Conservation (phyloP, 1,139 yeast species). For the Geotrichum australiense region DNA sequence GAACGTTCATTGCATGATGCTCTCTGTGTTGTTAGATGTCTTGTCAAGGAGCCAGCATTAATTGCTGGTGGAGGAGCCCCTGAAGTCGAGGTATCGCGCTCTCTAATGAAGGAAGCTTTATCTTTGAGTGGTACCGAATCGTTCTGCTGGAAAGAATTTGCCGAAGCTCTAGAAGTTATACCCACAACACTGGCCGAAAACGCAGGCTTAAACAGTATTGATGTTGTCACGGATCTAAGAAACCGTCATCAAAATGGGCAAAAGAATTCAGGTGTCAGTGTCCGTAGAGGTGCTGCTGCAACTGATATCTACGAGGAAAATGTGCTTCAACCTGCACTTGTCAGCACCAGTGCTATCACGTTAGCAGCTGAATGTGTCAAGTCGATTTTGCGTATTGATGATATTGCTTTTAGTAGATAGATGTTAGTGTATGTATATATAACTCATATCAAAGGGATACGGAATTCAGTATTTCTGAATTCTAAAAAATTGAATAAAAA, state of each 20-base stretch:
- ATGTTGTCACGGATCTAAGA: constrained; percentile 90
- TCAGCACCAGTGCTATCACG: constrained; percentile 86
- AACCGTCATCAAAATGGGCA: constrained; percentile 90
- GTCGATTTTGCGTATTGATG: constrained; percentile 91
- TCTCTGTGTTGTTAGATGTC: constrained; percentile 89
- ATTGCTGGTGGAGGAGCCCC: constrained; percentile 99
- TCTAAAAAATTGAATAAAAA: too few relatives aligned
- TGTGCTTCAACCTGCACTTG: constrained; percentile 93
- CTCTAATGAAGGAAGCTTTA: constrained; percentile 69
- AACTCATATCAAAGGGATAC: too few relatives aligned
- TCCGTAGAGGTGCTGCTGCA: constrained; percentile 90
- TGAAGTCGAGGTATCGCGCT: constrained; percentile 87
- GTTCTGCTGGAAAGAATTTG: constrained; percentile 91
- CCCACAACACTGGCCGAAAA: constrained; percentile 97
- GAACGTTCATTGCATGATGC: constrained; percentile 98
- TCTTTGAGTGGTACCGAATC: constrained; percentile 85
- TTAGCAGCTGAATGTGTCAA: constrained; percentile 95
- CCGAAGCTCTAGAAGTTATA: constrained; percentile 89
- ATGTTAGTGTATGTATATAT: too few relatives aligned
- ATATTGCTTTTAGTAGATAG: constrained; percentile 75
- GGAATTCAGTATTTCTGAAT: too few relatives aligned
- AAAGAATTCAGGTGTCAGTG: constrained; percentile 90
- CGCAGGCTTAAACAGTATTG: constrained; percentile 92
- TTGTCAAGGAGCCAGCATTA: constrained; percentile 87
- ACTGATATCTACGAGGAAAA: constrained; percentile 89